These are phyloP conservation scores for Helotiales sp. DNA, from an alignment of 2,329 filamentous ascomycete genomes.

Conservation along the genomic window DNA sequence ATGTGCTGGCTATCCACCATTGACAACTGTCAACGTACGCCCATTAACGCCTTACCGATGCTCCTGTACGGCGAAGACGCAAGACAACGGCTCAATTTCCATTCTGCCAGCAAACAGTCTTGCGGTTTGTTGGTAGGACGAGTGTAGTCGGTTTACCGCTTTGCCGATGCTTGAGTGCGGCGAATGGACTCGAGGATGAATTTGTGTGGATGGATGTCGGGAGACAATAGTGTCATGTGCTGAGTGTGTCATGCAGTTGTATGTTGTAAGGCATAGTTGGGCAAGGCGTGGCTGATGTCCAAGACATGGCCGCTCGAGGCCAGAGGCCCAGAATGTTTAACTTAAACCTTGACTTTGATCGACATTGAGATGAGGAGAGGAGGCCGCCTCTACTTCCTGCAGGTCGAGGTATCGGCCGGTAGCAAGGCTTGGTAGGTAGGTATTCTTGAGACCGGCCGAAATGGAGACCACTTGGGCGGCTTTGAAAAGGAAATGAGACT, in stretches of 20 bases:
- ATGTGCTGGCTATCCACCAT: neutral
- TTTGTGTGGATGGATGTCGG: neutral
- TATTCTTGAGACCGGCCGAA: neutral
- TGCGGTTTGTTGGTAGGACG: neutral
- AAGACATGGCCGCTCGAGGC: neutral
- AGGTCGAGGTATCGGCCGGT: neutral
- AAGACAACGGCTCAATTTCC: neutral
- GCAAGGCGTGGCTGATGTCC: neutral
- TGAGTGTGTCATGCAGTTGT: neutral
- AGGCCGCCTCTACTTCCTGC: neutral
- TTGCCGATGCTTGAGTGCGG: conserved; percentile 8
- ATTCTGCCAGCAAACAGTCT: neutral
- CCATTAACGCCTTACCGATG: conserved; percentile 5
- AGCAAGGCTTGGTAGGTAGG: neutral
- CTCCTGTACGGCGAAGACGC: neutral
- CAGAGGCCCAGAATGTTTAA: neutral
- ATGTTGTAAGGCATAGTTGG: neutral
- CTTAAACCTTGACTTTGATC: neutral
- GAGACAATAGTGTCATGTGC: neutral
- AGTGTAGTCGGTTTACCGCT: neutral
- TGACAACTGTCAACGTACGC: neutral
- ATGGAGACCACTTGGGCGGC: neutral
- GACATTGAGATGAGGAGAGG: neutral
- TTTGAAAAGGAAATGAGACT: neutral
- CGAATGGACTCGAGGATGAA: neutral